Conservation (phyloP, 805 yeast genomes). For the Candida sakaeoensis region DNA sequence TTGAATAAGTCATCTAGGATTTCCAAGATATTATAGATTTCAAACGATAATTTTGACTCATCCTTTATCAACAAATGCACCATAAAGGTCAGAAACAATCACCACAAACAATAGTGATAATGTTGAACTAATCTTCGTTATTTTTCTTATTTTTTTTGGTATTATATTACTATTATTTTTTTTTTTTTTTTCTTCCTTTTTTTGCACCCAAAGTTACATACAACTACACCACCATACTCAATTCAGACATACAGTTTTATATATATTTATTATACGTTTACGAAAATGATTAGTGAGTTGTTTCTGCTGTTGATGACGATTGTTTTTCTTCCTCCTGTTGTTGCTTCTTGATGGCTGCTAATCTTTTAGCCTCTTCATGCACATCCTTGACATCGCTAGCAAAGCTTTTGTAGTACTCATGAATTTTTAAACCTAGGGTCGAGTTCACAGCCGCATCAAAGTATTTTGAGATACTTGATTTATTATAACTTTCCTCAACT, state of each 20-base stretch:
- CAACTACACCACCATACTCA: not conserved
- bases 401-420: slow-evolving; percentile 54
- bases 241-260: not conserved
- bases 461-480: slow-evolving; percentile 25
- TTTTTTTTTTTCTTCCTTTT: not conserved
- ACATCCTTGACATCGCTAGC: slow-evolving; percentile 58
- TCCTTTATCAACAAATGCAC: not conserved
- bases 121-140: too few species aligned
- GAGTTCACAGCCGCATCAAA: slow-evolving; percentile 44
- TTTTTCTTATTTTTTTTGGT: too few species aligned
- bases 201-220: not conserved
- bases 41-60: not conserved
- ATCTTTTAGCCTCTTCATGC: slow-evolving; percentile 69
- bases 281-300: not conserved
- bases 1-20: slow-evolving; percentile 3
- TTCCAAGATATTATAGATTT: slow-evolving; percentile 1
- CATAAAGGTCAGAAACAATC: too few species aligned
- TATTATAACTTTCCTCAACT: slow-evolving; percentile 27
- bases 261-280: not conserved
- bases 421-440: slow-evolving; percentile 57
- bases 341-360: slow-evolving; percentile 55
- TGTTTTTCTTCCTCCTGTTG: slow-evolving; percentile 1
- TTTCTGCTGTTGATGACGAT: not conserved
- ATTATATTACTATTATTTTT: too few species aligned
- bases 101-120: too few species aligned